These are phyloP conservation scores for Kuraishia piskuri DNA, from an alignment of 805 yeast species.

Conservation along the genomic window DNA sequence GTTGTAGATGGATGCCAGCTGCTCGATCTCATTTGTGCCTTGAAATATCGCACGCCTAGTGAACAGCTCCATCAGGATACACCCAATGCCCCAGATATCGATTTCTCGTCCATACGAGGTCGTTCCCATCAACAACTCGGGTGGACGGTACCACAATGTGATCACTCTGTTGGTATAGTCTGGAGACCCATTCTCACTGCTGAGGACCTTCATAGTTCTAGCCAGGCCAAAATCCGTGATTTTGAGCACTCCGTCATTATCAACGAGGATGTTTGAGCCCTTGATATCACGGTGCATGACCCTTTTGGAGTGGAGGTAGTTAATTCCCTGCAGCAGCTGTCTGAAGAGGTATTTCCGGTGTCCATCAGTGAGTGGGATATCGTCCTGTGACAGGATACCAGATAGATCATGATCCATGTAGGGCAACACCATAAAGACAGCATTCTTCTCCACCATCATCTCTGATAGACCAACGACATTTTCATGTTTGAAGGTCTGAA, in stretches of 20 bases:
- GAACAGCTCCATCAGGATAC: slow-evolving; percentile 77
- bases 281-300: slow-evolving; percentile 77
- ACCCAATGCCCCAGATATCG: slow-evolving; percentile 97
- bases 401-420: slow-evolving; percentile 91
- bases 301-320: slow-evolving; percentile 57
- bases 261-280: slow-evolving; percentile 68
- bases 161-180: slow-evolving; percentile 94
- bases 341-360: slow-evolving; percentile 60
- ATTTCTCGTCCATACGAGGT: slow-evolving; percentile 87
- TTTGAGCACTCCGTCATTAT: slow-evolving; percentile 52
- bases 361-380: slow-evolving; percentile 48
- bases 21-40: slow-evolving; percentile 84
- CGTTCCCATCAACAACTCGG: slow-evolving; percentile 84
- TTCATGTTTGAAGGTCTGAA: slow-evolving; percentile 75
- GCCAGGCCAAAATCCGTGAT: slow-evolving; percentile 84
- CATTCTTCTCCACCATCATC: slow-evolving; percentile 76
- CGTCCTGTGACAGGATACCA: slow-evolving; percentile 75
- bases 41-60: slow-evolving; percentile 71
- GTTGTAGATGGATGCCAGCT: slow-evolving; percentile 65
- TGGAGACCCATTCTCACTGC: slow-evolving; percentile 42
- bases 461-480: slow-evolving; percentile 79
- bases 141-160: slow-evolving; percentile 96
- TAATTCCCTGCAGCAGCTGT: slow-evolving; percentile 61
- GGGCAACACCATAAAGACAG: slow-evolving; percentile 84
- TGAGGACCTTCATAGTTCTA: slow-evolving; percentile 53